Base-by-base conservation (phyloP, 2,329 filamentous ascomycete genomes). In the Dryadomyces quercus-mongolicae region DNA sequence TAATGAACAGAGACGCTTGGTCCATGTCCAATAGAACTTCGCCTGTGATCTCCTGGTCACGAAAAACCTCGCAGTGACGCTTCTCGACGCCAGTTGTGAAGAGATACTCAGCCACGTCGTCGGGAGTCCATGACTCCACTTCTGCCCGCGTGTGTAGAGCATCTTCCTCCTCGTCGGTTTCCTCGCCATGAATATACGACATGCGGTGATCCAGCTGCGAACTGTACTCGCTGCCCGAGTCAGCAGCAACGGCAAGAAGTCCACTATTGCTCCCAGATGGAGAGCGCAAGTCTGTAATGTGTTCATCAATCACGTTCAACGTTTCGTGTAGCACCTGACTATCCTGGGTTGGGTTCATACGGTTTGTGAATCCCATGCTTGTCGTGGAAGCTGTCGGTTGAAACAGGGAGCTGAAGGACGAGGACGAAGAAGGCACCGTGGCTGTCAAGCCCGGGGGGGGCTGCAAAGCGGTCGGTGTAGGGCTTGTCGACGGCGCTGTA, bases 21-120 rank as follows among this genome's bases (percentile, higher is more conserved):
- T 96, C 90, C 88, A 97, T 95, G 53, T 88, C 88, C 52, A 98
- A 71, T 43, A 98, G 72, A 4, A 97, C 92, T 63, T 97, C 91
- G 50, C 93, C 93, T 2, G 87, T 85, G 55, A 98, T 97, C 67
- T 98, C 93, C 68, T 98, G 92, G 63, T 97, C 91, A 61, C 85
- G 78, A 64, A 98, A 98, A 3, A 97, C 88, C 60, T 95, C 86
- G 65, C 93, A 98, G 62, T 97, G 92, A 61, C 84, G 84, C 62
- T 85, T 82, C 66, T 97, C 92, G 8, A 97, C 86, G 7, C 90
- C 91, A 4, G 82, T 74, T 1, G 86, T 86, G 61, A 93, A 91
- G 44, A 98, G 74, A 65, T 95, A 92, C 63, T 94, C 88, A 36
- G 92, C 88, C 20, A 96, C 92, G 57, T 93, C 82, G 59, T 82